Conservation (phyloP, 1,139 yeast genomes). For the Geotrichum candidum region DNA sequence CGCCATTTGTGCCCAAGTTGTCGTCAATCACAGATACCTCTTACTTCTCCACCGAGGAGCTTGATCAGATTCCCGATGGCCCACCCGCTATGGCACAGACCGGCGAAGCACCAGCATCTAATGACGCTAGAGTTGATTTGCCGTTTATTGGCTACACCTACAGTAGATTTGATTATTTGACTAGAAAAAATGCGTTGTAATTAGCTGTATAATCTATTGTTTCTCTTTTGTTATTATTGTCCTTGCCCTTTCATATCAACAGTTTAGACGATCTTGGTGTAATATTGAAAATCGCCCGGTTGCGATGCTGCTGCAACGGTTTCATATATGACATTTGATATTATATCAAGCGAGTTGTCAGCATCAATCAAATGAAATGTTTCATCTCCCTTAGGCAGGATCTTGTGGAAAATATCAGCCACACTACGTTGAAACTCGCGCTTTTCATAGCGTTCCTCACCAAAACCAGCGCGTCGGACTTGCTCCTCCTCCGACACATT, state of each 20-base stretch:
- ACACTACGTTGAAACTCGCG: conserved; percentile 67
- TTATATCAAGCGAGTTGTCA: conserved; percentile 54
- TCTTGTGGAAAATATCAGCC: conserved; percentile 48
- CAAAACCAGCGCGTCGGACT: conserved; percentile 69
- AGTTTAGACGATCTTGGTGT: conserved; percentile 1
- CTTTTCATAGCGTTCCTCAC: conserved; percentile 85
- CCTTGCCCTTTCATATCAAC: neutral
- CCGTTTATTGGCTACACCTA: conserved; percentile 97
- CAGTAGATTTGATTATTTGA: conserved; percentile 85
- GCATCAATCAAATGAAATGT: conserved; percentile 47
- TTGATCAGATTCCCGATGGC: conserved; percentile 90
- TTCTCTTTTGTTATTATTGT: too few species aligned
- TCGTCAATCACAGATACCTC: conserved; percentile 91
- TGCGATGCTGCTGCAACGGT: conserved; percentile 15
- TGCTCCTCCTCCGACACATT: conserved; percentile 51
- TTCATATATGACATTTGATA: conserved; percentile 32
- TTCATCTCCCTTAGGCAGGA: conserved; percentile 39
- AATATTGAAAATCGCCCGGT: neutral
- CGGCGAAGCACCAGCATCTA: conserved; percentile 31
- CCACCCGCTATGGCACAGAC: conserved; percentile 41
- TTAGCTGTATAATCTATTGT: neutral
- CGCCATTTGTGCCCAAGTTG: conserved; percentile 85
- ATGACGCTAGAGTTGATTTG: conserved; percentile 78
- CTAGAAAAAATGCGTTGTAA: conserved; percentile 75
- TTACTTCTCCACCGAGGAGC: conserved; percentile 96